These are phyloP conservation scores for Thinopyrum elongatum DNA, from an alignment of 176 grass and related monocot genomes.

Conservation along the genomic window DNA sequence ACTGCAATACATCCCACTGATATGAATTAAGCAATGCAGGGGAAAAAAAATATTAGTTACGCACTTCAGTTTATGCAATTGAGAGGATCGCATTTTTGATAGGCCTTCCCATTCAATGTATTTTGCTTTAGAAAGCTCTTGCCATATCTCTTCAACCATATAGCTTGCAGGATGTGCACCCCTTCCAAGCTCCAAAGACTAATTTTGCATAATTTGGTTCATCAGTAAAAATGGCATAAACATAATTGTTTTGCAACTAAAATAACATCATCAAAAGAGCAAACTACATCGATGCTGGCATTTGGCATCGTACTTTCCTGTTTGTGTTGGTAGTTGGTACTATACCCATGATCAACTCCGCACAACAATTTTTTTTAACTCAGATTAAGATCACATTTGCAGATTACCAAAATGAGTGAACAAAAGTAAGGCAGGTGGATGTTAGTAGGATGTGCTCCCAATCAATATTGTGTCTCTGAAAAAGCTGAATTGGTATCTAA, in stretches of 20 bases:
- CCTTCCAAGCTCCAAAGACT: conserved; percentile 92
- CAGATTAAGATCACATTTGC: neutral
- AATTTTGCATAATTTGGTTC: conserved; percentile 27
- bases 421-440: neutral
- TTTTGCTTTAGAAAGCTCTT: conserved; percentile 79
- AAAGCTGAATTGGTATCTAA: neutral
- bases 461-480: neutral
- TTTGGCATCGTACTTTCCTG: neutral
- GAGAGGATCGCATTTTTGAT: conserved; percentile 40
- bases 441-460: neutral
- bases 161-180: conserved; percentile 66
- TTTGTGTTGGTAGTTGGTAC: neutral
- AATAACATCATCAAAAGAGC: conserved; percentile 16
- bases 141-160: conserved; percentile 83
- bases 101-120: conserved; percentile 81
- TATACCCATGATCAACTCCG: neutral
- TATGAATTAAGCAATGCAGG: conserved; percentile 9
- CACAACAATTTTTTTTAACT: neutral
- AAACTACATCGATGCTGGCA: neutral
- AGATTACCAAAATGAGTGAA: neutral
- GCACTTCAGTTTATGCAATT: conserved; percentile 59
- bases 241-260: neutral
- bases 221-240: conserved; percentile 24
- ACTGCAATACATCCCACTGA: neutral
- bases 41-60: conserved; percentile 26